Base-by-base conservation (phyloP, 2,329 filamentous ascomycete genomes). In the Talaromyces piceae region DNA sequence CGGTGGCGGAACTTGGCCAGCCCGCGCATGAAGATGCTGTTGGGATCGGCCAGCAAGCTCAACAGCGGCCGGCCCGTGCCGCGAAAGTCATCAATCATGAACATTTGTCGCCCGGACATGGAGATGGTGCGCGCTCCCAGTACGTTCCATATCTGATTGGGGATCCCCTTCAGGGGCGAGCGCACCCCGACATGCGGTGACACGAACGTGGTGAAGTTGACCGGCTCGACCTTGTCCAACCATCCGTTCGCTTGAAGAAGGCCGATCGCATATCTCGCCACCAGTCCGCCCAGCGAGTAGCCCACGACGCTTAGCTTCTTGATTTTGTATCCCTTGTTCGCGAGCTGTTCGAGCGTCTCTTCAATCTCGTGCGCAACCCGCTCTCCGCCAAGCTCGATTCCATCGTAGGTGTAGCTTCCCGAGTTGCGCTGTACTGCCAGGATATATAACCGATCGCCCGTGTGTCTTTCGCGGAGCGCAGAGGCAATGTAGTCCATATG, bases 171-270 rank as follows among this genome's bases (percentile, higher is more conserved):
- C 41, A 83, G 69, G 1, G 87, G 87, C 1, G 82, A 81, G 46
- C 86, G 77, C 1, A 87, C 86, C n/a, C 87, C 87, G 6, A 91
- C 76, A 68, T 91, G 87, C 22, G 87, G 91, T 27, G 87, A 85
- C 4, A 87, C 91, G 69, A 97, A 96, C 1, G 91, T 95, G 2
- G 86, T 88, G 69, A 97, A 96, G 74, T 95, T 96, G 80, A 91
- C 80, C 57, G 91, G 91, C 63, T 89, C 78, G 23, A 97, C 77
- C 52, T 78, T 77, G 51, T 95, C 84, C 51, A 97, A 83, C 52
- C 88, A 76, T 7, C 90, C 89, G 61, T 86, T 87, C 50, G 87
- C 84, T 60, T 91, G 82, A 3, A 97, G 76, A 61, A 97, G 72
- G 0, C 91, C 91, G 51, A 95, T 79, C 2, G 88, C 86, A 72